phyloP scores from a whole-genome alignment of 2,329 filamentous ascomycete genomes.

The Dryadomyces quercus-mongolicae region DNA sequence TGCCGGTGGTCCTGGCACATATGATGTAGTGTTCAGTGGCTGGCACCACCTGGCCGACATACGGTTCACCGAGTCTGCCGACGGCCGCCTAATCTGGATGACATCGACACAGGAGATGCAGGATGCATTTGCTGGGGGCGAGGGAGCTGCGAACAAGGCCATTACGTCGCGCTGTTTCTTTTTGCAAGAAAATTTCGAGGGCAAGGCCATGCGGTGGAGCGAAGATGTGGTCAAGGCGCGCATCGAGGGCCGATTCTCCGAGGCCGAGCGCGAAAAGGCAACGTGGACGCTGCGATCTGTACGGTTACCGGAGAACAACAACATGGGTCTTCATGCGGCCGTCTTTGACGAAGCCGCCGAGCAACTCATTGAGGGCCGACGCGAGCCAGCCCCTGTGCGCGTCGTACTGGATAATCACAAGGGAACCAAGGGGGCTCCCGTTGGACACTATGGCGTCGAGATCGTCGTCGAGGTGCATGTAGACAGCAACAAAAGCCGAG shows the following conservation, averaged over 20 bases:
- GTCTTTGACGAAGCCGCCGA: conserved; percentile 60
- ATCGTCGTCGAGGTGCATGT: conserved; percentile 52
- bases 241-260: conserved; percentile 73
- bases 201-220: conserved; percentile 60
- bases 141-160: conserved; percentile 34
- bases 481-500: background rate
- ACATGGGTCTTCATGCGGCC: conserved; percentile 49
- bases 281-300: conserved; percentile 70
- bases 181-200: conserved; percentile 65
- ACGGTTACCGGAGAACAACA: conserved; percentile 46
- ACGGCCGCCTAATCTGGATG: conserved; percentile 56
- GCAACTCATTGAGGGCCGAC: conserved; percentile 49
- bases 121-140: conserved; percentile 36
- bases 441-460: conserved; percentile 59
- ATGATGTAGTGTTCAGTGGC: conserved; percentile 65
- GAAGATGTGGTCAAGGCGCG: conserved; percentile 82
- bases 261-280: conserved; percentile 68
- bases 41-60: conserved; percentile 59
- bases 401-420: conserved; percentile 61
- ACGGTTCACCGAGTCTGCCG: conserved; percentile 58
- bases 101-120: conserved; percentile 50
- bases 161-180: conserved; percentile 56
- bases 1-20: conserved; percentile 46
- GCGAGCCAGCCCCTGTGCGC: conserved; percentile 56
- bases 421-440: conserved; percentile 52